phyloP scores from a whole-genome alignment of 1,139 yeast species.

The Chernovozyma sophiae-reginae region DNA sequence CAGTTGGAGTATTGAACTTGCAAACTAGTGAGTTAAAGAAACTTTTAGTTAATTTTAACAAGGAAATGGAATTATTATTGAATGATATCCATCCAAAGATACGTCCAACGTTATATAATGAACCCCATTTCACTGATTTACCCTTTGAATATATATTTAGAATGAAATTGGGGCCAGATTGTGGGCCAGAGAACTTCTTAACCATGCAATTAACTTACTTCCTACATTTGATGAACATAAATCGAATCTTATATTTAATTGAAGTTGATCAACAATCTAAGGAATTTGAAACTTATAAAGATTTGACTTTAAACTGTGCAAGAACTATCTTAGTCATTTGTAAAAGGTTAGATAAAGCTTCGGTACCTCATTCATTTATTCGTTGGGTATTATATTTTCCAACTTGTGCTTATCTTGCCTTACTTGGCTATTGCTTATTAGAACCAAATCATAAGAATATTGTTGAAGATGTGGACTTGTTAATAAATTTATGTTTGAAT shows the following conservation, averaged over 20 bases:
- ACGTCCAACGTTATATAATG: slow-evolving; percentile 24
- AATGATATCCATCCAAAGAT: slow-evolving; percentile 12
- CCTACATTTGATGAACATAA: slow-evolving; percentile 33
- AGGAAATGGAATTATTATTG: slow-evolving; percentile 17
- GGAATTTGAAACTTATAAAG: slow-evolving; percentile 18
- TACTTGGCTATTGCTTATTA: slow-evolving; percentile 30
- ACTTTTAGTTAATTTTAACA: slow-evolving; percentile 18
- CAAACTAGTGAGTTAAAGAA: slow-evolving; percentile 15
- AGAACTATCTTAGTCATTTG: slow-evolving; percentile 30
- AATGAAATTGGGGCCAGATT: slow-evolving; percentile 2
- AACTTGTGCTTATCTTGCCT: slow-evolving; percentile 29
- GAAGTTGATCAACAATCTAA: slow-evolving; percentile 13
- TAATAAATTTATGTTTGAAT: slow-evolving; percentile 25
- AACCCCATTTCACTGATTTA: slow-evolving; percentile 16
- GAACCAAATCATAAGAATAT: slow-evolving; percentile 27
- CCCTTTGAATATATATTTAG: slow-evolving; percentile 4
- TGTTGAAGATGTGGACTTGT: slow-evolving; percentile 24
- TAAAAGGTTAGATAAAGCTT: slow-evolving; percentile 16
- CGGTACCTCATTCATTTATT: slow-evolving; percentile 20
- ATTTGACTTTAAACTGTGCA: slow-evolving; percentile 29
- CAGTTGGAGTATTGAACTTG: slow-evolving; percentile 21
- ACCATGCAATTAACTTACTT: slow-evolving; percentile 27
- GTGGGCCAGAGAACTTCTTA: slow-evolving; percentile 15
- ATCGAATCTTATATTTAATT: slow-evolving; percentile 29
- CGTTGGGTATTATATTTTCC: slow-evolving; percentile 36